Evolutionary conservation across 1,284 basidiomycete genomes (phyloP), one percentile per base, ranked within the genome.

Genomic region (Ganoderma multipileum): DNA sequence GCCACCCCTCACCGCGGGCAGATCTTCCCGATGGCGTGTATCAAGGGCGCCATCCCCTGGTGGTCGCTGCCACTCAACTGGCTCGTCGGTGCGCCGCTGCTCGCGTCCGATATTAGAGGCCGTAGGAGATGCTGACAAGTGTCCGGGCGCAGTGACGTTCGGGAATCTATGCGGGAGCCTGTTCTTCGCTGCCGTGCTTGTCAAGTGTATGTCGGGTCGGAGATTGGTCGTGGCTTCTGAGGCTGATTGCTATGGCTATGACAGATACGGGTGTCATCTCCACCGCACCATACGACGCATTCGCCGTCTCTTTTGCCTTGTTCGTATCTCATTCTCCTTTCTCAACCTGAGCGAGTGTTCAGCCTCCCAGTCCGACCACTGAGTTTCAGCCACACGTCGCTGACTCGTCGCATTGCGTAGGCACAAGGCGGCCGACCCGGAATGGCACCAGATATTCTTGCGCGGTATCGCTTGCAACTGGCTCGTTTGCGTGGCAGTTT

Each of bases 391-490:
- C 55, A 58, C 55, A 38, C 7, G 16, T 38, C 20, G 18, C 30
- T 33, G 30, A 36, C 55, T 30, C 28, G 7, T 23, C 26, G 57
- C 6, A 14, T 28, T 62, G 62, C 39, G 11, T 63, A 91, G 91
- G 59, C 79, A 86, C 62, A 92, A 92, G 76, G 90, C 89, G 0
- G 80, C 81, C 2, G 86, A 88, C 20, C 91, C 91, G 1, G 79
- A 84, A 50, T 93, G 91, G 90, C 84, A 91, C 76, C 87, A 94
- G 76, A 90, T 94, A 60, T 91, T 94, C 80, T 79, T 93, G 23
- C 84, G 92, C 26, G 92, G 91, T 0, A 92, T 94, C 71, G 92
- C 87, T 4, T 94, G 92, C 73, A 94, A 94, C 73, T 92, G 91
- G 88, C 83, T 94, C 2, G 93, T 94, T 42, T 91, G 86, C 71